These are phyloP conservation scores for Aspergillus alliaceus DNA, from an alignment of 2,329 filamentous ascomycete species.

Conservation along the genomic window DNA sequence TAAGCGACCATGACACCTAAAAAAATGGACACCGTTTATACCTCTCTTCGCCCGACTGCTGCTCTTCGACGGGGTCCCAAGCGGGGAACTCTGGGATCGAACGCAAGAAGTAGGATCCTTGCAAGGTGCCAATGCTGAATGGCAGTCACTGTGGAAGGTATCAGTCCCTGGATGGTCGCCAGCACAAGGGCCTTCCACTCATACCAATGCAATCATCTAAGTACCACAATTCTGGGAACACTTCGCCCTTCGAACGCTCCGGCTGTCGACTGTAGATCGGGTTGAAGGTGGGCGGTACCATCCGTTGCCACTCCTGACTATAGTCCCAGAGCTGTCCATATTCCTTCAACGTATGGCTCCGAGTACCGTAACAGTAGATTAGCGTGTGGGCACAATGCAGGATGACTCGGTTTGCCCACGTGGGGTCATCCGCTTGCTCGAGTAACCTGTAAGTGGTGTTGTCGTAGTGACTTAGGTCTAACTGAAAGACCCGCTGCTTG, in stretches of 20 bases:
- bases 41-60: not conserved
- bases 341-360: constrained; percentile 28
- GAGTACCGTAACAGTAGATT: constrained; percentile 57
- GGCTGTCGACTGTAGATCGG: constrained; percentile 53
- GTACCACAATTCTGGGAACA: constrained; percentile 60
- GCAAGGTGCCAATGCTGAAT: constrained; percentile 61
- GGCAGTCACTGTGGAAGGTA: constrained; percentile 51
- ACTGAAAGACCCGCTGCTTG: constrained; percentile 32
- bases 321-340: constrained; percentile 23
- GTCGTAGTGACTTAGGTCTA: constrained; percentile 6
- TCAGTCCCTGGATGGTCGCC: not conserved
- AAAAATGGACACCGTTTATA: not conserved
- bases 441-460: constrained; percentile 5
- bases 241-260: constrained; percentile 29
- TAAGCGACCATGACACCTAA: not conserved
- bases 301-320: constrained; percentile 43
- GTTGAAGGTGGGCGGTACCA: constrained; percentile 53
- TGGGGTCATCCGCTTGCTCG: constrained; percentile 6
- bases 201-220: constrained; percentile 47
- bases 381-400: constrained; percentile 61
- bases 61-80: constrained; percentile 15
- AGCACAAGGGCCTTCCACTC: too few species aligned
- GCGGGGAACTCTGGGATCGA: constrained; percentile 46
- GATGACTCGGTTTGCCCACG: constrained; percentile 56
- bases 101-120: constrained; percentile 55